Evolutionary conservation across 352 stramenopile genomes (phyloP).

Genomic region (Phytophthora lateralis): DNA sequence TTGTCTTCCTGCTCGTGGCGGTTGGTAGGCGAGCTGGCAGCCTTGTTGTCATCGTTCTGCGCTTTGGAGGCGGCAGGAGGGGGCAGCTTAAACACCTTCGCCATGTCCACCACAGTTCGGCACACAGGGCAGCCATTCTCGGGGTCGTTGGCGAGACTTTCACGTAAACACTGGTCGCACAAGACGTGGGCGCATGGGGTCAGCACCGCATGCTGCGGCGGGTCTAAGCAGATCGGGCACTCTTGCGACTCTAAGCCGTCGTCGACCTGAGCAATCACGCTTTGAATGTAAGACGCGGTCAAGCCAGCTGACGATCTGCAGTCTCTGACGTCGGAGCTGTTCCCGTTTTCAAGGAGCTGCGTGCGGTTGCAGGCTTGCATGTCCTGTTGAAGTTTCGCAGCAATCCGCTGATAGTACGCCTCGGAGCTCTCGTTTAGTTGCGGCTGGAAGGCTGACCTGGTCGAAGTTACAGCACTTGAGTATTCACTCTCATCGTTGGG

Average conservation of each 20-base stretch:
- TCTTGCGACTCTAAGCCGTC: constrained; percentile 80
- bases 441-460: constrained; percentile 47
- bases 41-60: constrained; percentile 5
- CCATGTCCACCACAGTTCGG: constrained; percentile 60
- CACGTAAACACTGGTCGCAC: constrained; percentile 75
- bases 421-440: constrained; percentile 57
- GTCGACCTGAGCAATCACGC: constrained; percentile 80
- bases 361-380: constrained; percentile 41
- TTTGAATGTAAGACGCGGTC: constrained; percentile 68
- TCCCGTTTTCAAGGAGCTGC: constrained; percentile 11
- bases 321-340: constrained; percentile 2
- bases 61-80: constrained; percentile 22
- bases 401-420: constrained; percentile 68
- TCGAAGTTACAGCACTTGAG: not conserved
- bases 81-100: constrained; percentile 62
- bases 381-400: constrained; percentile 54
- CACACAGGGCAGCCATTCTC: constrained; percentile 82
- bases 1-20: not conserved
- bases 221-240: constrained; percentile 87
- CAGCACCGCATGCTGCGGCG: constrained; percentile 68
- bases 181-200: constrained; percentile 88
- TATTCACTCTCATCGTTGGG: constrained; percentile 5
- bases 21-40: not conserved
- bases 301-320: constrained; percentile 22
- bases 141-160: constrained; percentile 61